Evolutionary conservation across 169 alveolate genomes (phyloP).

Genomic region (Nephromyces sp.): DNA sequence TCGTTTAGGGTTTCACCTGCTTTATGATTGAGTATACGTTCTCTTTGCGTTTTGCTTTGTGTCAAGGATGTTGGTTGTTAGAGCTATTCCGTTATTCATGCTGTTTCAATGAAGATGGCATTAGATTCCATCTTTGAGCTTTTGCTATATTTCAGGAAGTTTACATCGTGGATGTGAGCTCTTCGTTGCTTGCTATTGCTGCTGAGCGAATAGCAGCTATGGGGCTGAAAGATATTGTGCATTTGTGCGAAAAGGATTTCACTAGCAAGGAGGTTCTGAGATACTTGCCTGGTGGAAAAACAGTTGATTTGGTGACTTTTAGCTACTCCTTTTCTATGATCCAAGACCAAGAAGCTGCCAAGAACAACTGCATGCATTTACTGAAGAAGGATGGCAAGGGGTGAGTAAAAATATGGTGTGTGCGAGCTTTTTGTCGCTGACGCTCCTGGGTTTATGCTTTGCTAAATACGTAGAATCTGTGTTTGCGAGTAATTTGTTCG

Average conservation of each 20-base stretch:
- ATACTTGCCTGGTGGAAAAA: not conserved
- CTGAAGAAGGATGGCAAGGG: not conserved
- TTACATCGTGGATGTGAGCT: slow-evolving; percentile 1
- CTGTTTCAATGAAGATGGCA: too few relatives aligned
- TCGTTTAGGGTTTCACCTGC: too few relatives aligned
- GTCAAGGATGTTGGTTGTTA: too few relatives aligned
- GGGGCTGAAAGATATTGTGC: not conserved
- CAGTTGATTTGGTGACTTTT: not conserved
- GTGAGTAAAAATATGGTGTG: not conserved
- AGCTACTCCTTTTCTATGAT: slow-evolving; percentile 12
- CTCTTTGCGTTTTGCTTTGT: too few relatives aligned
- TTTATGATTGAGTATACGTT: too few relatives aligned
- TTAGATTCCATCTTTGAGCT: too few relatives aligned
- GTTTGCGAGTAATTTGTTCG: too few relatives aligned
- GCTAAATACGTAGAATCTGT: not conserved
- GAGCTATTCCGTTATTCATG: too few relatives aligned
- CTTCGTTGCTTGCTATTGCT: slow-evolving; percentile 4
- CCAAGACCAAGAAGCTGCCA: not conserved
- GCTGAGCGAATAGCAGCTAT: not conserved
- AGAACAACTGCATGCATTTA: not conserved
- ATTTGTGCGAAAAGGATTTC: not conserved
- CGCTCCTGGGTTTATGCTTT: not conserved
- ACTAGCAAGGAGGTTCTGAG: not conserved
- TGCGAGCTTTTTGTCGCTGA: not conserved
- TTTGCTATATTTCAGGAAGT: not conserved